Conservation (phyloP, 2,329 filamentous ascomycete genomes). For the Cryphonectria japonica region DNA sequence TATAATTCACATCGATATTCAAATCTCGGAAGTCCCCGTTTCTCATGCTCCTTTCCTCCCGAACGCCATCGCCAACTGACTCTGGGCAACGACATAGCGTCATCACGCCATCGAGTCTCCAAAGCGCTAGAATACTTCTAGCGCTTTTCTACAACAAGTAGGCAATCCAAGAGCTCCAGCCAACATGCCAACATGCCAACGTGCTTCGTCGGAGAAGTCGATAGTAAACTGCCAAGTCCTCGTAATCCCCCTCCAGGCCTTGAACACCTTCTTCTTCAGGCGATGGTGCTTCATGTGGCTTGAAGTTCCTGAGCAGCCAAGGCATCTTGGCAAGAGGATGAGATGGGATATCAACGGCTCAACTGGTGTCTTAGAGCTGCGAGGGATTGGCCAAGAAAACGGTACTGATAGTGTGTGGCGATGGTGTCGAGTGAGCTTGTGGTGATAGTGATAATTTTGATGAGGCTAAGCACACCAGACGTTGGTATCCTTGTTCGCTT, state of each 20-base stretch:
- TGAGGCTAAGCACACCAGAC: neutral
- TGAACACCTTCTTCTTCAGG: slow-evolving; percentile 11
- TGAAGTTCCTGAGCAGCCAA: neutral
- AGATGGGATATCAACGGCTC: neutral
- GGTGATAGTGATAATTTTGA: neutral
- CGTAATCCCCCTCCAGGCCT: neutral
- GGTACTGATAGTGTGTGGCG: neutral
- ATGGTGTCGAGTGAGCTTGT: neutral
- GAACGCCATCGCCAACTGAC: neutral
- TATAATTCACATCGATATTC: neutral
- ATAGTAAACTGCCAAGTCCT: slow-evolving; percentile 7
- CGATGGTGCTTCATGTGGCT: neutral
- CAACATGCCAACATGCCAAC: neutral
- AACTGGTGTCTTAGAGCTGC: neutral
- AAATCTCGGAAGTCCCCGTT: neutral
- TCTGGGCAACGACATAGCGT: neutral
- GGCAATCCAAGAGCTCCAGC: neutral
- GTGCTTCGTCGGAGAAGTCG: neutral
- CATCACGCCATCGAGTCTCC: neutral
- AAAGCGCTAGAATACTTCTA: neutral
- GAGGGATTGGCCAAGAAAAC: neutral
- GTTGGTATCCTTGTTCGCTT: neutral
- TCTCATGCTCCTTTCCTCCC: neutral
- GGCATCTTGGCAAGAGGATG: neutral
- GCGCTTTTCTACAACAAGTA: neutral